Conservation (phyloP, 2,329 filamentous ascomycete genomes). For the Botryotinia narcissicola region DNA sequence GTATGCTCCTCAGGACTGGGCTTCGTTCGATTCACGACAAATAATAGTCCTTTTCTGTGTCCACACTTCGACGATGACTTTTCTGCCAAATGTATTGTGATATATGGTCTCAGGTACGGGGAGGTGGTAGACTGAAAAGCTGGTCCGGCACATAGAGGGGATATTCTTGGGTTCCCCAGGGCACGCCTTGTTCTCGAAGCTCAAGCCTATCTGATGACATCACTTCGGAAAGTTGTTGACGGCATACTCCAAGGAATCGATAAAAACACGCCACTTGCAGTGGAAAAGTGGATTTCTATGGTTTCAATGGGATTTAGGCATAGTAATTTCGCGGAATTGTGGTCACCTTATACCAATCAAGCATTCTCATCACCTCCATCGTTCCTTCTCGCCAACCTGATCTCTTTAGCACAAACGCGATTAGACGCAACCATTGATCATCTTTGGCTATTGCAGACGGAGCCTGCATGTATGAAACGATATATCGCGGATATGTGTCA, state of each 20-base stretch:
- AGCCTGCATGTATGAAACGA: constrained; percentile 15
- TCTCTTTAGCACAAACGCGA: constrained; percentile 9
- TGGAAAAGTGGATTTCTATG: constrained; percentile 1
- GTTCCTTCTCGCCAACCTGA: constrained; percentile 11
- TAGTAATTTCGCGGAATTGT: constrained; percentile 3
- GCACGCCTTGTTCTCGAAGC: constrained; percentile 24
- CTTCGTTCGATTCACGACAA: neutral
- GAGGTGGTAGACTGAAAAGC: constrained; percentile 15
- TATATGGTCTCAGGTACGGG: constrained; percentile 20
- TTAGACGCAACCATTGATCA: constrained; percentile 16
- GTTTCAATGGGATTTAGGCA: neutral
- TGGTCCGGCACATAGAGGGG: constrained; percentile 1
- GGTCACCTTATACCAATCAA: constrained; percentile 23
- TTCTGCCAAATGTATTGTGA: constrained; percentile 6
- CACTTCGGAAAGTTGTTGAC: constrained; percentile 8
- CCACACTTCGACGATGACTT: neutral
- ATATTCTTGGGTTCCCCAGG: constrained; percentile 23
- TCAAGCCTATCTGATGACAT: constrained; percentile 14
- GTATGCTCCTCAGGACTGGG: neutral
- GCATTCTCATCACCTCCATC: constrained; percentile 23
- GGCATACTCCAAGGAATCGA: constrained; percentile 14
- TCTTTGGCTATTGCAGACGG: constrained; percentile 21
- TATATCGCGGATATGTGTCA: neutral
- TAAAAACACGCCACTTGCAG: neutral
- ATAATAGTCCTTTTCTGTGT: too few relatives aligned